Conservation (phyloP, 1,139 yeast species). For the Geotrichum siamense region DNA sequence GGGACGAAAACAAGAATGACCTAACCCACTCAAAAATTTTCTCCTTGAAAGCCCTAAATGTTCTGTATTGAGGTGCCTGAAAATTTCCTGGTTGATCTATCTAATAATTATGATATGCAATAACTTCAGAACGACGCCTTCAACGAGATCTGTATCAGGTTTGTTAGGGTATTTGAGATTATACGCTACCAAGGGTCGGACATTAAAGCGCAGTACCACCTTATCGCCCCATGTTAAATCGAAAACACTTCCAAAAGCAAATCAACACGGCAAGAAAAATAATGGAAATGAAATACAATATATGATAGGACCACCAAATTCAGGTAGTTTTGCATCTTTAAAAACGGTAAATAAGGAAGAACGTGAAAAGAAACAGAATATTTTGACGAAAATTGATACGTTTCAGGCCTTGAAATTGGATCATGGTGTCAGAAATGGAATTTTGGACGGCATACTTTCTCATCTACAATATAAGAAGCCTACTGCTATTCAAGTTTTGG, state of each 20-base stretch:
- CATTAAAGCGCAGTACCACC: constrained; percentile 17
- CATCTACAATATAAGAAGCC: constrained; percentile 37
- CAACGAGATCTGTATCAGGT: too few species aligned
- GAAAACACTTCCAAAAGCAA: not conserved
- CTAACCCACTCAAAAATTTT: too few species aligned
- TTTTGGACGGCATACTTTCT: constrained; percentile 48
- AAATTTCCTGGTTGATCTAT: too few species aligned
- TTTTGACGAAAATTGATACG: constrained; percentile 46
- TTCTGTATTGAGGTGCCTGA: too few species aligned
- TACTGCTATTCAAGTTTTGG: constrained; percentile 56
- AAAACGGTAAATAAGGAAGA: constrained; percentile 30
- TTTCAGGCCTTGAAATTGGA: constrained; percentile 61
- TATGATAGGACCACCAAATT: constrained; percentile 26
- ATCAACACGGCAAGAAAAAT: not conserved
- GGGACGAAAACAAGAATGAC: too few species aligned
- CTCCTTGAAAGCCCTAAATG: too few species aligned
- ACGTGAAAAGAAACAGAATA: constrained; percentile 32
- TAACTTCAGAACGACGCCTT: too few species aligned
- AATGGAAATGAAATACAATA: not conserved
- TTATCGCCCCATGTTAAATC: constrained; percentile 22
- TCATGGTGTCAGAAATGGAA: constrained; percentile 58
- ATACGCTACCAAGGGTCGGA: not conserved
- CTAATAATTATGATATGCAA: too few species aligned
- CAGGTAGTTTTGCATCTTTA: constrained; percentile 34
- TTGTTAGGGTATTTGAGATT: too few species aligned